phyloP scores from a whole-genome alignment of 768 basidiomycete genomes.

The Lactifluus echinatus region DNA sequence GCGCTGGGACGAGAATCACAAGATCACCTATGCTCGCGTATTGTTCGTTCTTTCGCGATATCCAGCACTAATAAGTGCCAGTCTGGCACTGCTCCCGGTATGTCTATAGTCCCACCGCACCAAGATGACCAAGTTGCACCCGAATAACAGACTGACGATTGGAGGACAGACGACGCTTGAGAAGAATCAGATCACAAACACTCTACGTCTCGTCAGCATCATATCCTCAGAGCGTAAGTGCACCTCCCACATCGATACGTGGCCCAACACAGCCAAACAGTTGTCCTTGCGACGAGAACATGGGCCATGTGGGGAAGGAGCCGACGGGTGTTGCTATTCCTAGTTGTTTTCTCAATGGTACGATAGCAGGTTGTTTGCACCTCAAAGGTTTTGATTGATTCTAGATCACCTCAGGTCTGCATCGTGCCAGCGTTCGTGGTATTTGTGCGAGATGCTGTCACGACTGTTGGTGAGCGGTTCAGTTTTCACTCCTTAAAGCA shows the following conservation, averaged over 20 bases:
- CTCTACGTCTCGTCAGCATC: neutral
- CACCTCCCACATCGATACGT: neutral
- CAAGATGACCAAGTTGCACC: neutral
- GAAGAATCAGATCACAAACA: neutral
- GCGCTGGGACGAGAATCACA: too few species aligned
- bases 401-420: neutral
- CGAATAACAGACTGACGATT: neutral
- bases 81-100: slow-evolving; percentile 4
- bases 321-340: slow-evolving; percentile 7
- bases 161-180: neutral
- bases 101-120: too few species aligned
- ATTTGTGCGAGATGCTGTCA: neutral
- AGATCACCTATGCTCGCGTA: neutral
- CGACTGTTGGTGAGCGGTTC: neutral
- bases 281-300: slow-evolving; percentile 24
- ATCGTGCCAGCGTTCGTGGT: neutral
- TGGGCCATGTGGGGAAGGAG: slow-evolving; percentile 26
- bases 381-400: neutral
- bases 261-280: neutral
- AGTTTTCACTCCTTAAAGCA: too few species aligned
- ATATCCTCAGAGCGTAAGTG: slow-evolving; percentile 6
- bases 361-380: neutral
- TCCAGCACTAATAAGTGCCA: slow-evolving; percentile 1
- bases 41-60: slow-evolving; percentile 13
- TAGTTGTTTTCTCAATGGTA: neutral